Percentiles rank a stretch among this genome's conserved stretches.
phyloP scores from a whole-genome alignment of 306 rosid genomes.

The Geum urbanum region DNA sequence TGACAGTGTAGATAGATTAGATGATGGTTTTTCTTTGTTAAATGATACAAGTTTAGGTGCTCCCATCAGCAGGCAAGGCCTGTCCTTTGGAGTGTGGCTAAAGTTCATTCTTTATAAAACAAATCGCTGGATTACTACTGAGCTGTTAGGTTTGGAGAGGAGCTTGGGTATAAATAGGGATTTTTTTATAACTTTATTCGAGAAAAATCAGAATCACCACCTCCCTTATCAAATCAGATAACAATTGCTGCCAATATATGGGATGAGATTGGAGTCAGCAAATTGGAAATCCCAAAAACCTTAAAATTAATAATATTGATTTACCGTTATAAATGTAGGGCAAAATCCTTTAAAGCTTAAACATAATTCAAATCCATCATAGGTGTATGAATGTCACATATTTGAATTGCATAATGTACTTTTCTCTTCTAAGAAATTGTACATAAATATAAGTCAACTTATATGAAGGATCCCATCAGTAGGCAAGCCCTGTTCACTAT shows the following conservation, averaged over 20 bases:
- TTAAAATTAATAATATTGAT: no score
- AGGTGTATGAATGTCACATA: background rate
- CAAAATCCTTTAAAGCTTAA: background rate
- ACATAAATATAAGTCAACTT: constrained; percentile 5
- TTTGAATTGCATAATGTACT: no score
- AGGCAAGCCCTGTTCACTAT: no score
- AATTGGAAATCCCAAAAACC: no score
- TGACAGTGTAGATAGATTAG: background rate
- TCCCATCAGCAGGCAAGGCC: background rate
- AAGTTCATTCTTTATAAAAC: constrained; percentile 16
- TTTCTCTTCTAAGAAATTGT: no score
- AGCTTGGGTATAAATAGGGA: no score
- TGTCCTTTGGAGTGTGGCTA: constrained; percentile 24
- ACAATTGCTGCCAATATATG: no score
- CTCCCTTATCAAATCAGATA: background rate
- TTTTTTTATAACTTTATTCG: no score
- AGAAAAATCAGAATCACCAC: background rate
- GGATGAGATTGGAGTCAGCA: background rate
- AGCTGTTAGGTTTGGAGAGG: no score
- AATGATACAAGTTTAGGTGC: background rate
- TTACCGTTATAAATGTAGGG: background rate
- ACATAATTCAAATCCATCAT: background rate
- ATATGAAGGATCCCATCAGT: background rate
- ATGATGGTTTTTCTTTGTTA: background rate
- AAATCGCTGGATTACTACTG: background rate